A percentile compares a stretch with the other conserved stretches of the same genome.
phyloP scores from a whole-genome alignment of 2,329 filamentous ascomycete species.

The Diaporthe humulicola region DNA sequence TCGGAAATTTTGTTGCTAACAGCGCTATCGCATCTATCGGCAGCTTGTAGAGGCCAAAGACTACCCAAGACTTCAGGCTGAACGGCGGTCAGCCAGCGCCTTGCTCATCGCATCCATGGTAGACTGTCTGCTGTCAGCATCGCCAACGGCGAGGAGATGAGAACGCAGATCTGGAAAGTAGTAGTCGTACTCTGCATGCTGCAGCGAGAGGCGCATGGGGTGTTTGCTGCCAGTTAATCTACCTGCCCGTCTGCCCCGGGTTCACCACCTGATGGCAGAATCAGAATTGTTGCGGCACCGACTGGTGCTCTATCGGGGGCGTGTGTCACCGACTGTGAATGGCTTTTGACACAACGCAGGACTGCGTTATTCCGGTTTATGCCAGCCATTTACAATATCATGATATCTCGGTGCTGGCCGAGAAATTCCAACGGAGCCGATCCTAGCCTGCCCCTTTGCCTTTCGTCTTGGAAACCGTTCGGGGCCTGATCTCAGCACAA shows the following conservation, averaged over 20 bases:
- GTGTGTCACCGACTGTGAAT: neutral
- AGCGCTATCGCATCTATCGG: neutral
- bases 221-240: neutral
- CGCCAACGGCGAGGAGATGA: neutral
- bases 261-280: neutral
- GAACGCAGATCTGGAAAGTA: neutral
- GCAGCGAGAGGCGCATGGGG: neutral
- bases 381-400: neutral
- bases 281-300: neutral
- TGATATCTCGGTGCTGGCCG: conserved; percentile 3
- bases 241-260: neutral
- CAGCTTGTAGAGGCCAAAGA: neutral
- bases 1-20: neutral
- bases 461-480: neutral
- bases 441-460: neutral
- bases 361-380: neutral
- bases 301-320: neutral
- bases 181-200: neutral
- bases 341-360: neutral
- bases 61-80: neutral
- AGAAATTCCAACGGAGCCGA: neutral
- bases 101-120: neutral
- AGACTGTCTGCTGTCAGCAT: neutral
- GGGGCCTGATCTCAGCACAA: neutral
- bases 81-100: conserved; percentile 14